Conservation (phyloP, 2,329 filamentous ascomycete species). For the Alternaria panax region DNA sequence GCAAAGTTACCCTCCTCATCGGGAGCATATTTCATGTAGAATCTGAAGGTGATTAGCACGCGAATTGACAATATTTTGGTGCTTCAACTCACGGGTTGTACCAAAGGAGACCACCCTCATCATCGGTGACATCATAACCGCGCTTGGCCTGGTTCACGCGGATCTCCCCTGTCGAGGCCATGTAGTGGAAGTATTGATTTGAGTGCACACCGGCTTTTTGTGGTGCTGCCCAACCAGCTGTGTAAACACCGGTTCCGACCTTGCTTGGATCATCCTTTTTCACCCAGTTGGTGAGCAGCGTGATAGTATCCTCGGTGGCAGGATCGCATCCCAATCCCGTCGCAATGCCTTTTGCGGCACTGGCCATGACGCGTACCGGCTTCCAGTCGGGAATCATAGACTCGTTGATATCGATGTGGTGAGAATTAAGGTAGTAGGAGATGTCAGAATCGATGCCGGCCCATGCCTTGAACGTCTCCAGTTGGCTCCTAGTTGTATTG, state of each 20-base stretch:
- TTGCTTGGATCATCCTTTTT: slow-evolving; percentile 73
- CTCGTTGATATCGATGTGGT: slow-evolving; percentile 92
- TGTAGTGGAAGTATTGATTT: slow-evolving; percentile 97
- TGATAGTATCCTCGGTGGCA: slow-evolving; percentile 91
- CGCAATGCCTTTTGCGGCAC: slow-evolving; percentile 79
- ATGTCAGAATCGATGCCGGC: slow-evolving; percentile 92
- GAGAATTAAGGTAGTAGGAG: slow-evolving; percentile 93
- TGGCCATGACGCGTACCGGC: slow-evolving; percentile 80
- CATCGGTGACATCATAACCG: slow-evolving; percentile 93
- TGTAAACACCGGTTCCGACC: slow-evolving; percentile 87
- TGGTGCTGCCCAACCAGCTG: slow-evolving; percentile 92
- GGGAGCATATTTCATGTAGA: slow-evolving; percentile 93
- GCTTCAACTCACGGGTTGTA: slow-evolving; percentile 74
- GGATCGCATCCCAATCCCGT: slow-evolving; percentile 78
- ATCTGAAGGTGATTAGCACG: slow-evolving; percentile 53
- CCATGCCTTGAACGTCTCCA: slow-evolving; percentile 95
- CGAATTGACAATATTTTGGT: no score
- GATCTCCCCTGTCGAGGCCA: slow-evolving; percentile 83
- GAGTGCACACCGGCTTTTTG: slow-evolving; percentile 94
- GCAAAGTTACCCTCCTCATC: slow-evolving; percentile 95
- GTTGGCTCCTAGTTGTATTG: slow-evolving; percentile 87
- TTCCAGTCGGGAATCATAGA: slow-evolving; percentile 86
- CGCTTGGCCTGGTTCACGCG: slow-evolving; percentile 92
- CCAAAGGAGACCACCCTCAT: slow-evolving; percentile 76
- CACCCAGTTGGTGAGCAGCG: slow-evolving; percentile 86